These are phyloP conservation scores for Pseudonectria buxi DNA, from an alignment of 2,329 filamentous ascomycete genomes.

Conservation along the genomic window DNA sequence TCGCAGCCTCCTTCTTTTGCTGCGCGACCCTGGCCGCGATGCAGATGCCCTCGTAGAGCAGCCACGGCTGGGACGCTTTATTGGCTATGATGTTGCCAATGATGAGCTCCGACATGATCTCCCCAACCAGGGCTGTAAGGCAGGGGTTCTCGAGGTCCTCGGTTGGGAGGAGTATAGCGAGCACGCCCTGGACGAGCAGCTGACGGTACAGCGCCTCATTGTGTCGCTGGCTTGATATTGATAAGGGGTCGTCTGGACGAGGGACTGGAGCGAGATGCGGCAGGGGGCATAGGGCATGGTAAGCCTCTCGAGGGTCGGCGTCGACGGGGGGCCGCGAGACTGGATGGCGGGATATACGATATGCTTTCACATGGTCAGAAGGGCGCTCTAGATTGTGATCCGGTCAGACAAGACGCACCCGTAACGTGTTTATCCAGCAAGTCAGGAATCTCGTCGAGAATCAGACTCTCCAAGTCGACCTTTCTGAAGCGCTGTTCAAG, in stretches of 20 bases:
- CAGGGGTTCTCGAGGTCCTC: slow-evolving; percentile 88
- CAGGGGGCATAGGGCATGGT: slow-evolving; percentile 77
- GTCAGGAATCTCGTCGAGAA: slow-evolving; percentile 83
- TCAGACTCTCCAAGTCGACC: slow-evolving; percentile 72
- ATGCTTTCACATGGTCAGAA: slow-evolving; percentile 47
- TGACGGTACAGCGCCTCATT: slow-evolving; percentile 84
- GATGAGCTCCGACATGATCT: slow-evolving; percentile 86
- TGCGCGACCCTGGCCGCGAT: slow-evolving; percentile 51
- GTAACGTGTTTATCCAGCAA: slow-evolving; percentile 73
- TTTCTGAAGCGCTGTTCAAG: slow-evolving; percentile 79
- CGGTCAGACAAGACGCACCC: slow-evolving; percentile 45
- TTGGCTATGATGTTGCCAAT: slow-evolving; percentile 74
- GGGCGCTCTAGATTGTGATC: background rate
- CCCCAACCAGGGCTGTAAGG: slow-evolving; percentile 72
- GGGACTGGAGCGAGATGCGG: slow-evolving; percentile 76
- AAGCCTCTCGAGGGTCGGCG: slow-evolving; percentile 60
- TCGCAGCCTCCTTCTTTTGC: slow-evolving; percentile 19
- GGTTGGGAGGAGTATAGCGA: slow-evolving; percentile 80
- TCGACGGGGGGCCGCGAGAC: slow-evolving; percentile 52
- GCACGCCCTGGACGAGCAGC: slow-evolving; percentile 72
- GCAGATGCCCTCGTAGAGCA: slow-evolving; percentile 77
- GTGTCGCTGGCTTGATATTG: slow-evolving; percentile 55
- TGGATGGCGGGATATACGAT: slow-evolving; percentile 59
- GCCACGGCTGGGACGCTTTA: slow-evolving; percentile 79
- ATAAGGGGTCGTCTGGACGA: slow-evolving; percentile 41